These are phyloP conservation scores for Inonotus hispidus DNA, from an alignment of 1,284 basidiomycete species.

Conservation along the genomic window DNA sequence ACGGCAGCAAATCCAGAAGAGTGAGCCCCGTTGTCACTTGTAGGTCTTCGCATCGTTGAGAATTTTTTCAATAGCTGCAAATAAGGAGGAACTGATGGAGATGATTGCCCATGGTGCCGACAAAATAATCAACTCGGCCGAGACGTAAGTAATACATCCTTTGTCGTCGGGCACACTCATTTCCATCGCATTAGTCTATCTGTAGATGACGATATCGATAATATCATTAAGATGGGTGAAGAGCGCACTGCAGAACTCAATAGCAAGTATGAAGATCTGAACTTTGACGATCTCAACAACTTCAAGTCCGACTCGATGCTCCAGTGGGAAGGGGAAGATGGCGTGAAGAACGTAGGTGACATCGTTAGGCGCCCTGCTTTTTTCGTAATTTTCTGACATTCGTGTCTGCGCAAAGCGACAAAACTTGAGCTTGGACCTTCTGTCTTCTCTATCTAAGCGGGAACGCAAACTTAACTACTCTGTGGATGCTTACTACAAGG, in stretches of 20 bases:
- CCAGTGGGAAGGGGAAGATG: slow-evolving; percentile 94
- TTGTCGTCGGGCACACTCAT: slow-evolving; percentile 2
- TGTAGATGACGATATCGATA: slow-evolving; percentile 92
- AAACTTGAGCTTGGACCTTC: slow-evolving; percentile 70
- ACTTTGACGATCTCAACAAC: slow-evolving; percentile 93
- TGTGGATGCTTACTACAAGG: slow-evolving; percentile 92
- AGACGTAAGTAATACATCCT: slow-evolving; percentile 43
- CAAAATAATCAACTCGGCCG: slow-evolving; percentile 83
- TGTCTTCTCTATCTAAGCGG: slow-evolving; percentile 92
- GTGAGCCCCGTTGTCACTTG: slow-evolving; percentile 28
- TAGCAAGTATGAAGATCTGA: slow-evolving; percentile 89
- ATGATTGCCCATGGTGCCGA: slow-evolving; percentile 99
- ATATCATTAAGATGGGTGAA: slow-evolving; percentile 89
- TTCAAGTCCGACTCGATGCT: slow-evolving; percentile 92
- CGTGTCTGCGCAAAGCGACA: slow-evolving; percentile 50
- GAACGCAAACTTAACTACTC: slow-evolving; percentile 97
- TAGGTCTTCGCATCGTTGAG: neutral
- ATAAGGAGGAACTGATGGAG: slow-evolving; percentile 95
- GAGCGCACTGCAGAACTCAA: slow-evolving; percentile 86
- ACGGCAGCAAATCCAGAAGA: slow-evolving; percentile 65
- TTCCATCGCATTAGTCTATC: slow-evolving; percentile 46
- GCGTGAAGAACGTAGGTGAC: slow-evolving; percentile 30
- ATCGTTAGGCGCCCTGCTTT: slow-evolving; percentile 11
- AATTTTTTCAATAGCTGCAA: slow-evolving; percentile 52
- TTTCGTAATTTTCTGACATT: neutral